Conservation (phyloP, 2,329 filamentous ascomycete genomes). For the Aspergillus novoparasiticus region DNA sequence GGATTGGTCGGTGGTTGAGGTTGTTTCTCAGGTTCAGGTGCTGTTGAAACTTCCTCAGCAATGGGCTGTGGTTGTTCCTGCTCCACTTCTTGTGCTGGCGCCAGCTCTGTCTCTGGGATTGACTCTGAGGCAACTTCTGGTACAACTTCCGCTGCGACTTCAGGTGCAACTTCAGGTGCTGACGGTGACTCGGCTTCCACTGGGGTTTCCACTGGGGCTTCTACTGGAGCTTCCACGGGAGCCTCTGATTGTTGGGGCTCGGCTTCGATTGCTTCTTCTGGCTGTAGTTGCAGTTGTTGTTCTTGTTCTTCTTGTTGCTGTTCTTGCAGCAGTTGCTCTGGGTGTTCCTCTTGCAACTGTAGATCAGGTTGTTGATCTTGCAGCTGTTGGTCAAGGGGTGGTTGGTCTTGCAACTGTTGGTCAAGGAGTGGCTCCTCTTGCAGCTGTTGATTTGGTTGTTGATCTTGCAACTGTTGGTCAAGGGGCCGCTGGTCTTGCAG, state of each 20-base stretch:
- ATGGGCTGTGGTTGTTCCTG: slow-evolving; percentile 23
- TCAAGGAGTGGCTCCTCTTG: not conserved
- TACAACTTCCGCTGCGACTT: not conserved
- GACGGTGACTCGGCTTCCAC: slow-evolving; percentile 5
- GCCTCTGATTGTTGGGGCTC: slow-evolving; percentile 12
- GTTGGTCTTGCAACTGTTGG: not conserved
- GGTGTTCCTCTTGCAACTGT: slow-evolving; percentile 1
- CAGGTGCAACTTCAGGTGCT: slow-evolving; percentile 1
- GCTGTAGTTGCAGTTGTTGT: slow-evolving; percentile 9
- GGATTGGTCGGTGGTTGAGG: slow-evolving; percentile 13
- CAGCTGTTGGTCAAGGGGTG: not conserved
- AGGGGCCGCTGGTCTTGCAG: slow-evolving; percentile 6
- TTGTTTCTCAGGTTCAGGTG: slow-evolving; percentile 15
- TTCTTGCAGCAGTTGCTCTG: slow-evolving; percentile 10
- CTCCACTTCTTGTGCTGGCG: slow-evolving; percentile 17
- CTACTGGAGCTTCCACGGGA: not conserved
- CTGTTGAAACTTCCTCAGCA: slow-evolving; percentile 17
- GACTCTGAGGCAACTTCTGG: slow-evolving; percentile 9
- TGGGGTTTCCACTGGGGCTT: slow-evolving; percentile 1
- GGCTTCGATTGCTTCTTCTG: slow-evolving; percentile 7
- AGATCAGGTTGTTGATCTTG: not conserved
- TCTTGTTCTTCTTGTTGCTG: slow-evolving; percentile 6
- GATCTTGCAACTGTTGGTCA: slow-evolving; percentile 10
- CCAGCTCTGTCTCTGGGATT: slow-evolving; percentile 12
- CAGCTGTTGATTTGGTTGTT: slow-evolving; percentile 8